Evolutionary conservation across 2,329 filamentous ascomycete genomes (phyloP).

Genomic region (Geosmithia putterillii): DNA sequence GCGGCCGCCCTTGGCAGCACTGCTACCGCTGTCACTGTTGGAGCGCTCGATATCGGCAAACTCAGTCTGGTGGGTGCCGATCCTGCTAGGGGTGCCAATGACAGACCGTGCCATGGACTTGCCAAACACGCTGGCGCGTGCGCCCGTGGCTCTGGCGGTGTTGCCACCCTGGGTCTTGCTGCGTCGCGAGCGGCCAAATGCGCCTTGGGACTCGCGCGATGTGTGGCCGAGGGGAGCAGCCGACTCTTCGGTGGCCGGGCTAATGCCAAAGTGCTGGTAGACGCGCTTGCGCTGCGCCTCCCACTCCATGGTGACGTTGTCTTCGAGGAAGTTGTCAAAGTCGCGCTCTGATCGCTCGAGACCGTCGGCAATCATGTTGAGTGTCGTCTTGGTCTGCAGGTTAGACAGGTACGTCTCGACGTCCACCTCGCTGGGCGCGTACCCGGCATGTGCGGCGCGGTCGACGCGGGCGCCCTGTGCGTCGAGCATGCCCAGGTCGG

Average conservation of each 20-base stretch:
- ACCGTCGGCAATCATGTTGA: constrained; percentile 87
- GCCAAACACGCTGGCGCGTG: constrained; percentile 36
- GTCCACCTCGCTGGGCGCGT: constrained; percentile 45
- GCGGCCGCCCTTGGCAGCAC: background rate
- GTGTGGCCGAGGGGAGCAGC: constrained; percentile 17
- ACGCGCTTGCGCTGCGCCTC: constrained; percentile 85
- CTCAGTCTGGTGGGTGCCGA: constrained; percentile 49
- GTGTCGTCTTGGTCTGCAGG: constrained; percentile 78
- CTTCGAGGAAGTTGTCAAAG: constrained; percentile 88
- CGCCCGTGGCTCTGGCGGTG: constrained; percentile 33
- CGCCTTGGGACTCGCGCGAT: constrained; percentile 34
- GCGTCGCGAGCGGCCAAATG: constrained; percentile 48
- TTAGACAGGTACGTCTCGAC: constrained; percentile 73
- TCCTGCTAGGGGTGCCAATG: constrained; percentile 65
- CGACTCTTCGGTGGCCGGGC: constrained; percentile 36
- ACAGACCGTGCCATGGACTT: constrained; percentile 71
- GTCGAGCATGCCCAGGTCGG: constrained; percentile 74
- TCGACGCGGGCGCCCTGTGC: constrained; percentile 36
- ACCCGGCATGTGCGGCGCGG: constrained; percentile 22
- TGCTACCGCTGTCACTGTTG: constrained; percentile 29
- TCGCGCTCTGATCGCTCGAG: constrained; percentile 79
- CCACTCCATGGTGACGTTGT: constrained; percentile 93
- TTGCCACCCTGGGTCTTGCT: constrained; percentile 30
- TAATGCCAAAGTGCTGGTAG: constrained; percentile 92
- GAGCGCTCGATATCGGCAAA: constrained; percentile 58